Evolutionary conservation across 371 early-diverging fungal species (phyloP).

Genomic region (Rhizopus stolonifer): DNA sequence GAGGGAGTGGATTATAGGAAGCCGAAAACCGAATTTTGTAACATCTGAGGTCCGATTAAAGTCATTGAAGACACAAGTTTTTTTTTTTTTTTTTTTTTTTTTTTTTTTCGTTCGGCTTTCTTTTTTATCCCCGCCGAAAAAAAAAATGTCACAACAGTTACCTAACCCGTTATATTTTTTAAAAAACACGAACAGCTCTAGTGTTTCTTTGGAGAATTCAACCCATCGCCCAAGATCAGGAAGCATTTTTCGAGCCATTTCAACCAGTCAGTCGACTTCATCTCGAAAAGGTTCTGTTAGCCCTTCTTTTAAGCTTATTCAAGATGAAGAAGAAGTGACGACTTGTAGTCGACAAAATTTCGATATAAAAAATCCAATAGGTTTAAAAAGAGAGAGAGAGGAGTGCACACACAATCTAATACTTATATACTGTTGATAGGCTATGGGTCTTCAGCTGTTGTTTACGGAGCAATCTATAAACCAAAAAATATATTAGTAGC

Average conservation of each 20-base stretch:
- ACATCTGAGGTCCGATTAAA: too few relatives aligned
- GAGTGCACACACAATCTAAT: too few relatives aligned
- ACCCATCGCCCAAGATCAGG: constrained; percentile 9
- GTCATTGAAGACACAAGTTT: too few relatives aligned
- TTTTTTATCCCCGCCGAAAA: too few relatives aligned
- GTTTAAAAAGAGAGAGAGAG: too few relatives aligned
- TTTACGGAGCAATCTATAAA: constrained; percentile 77
- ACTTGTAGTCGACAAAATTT: constrained; percentile 28
- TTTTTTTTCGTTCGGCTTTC: too few relatives aligned
- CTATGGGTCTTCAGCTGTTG: constrained; percentile 88
- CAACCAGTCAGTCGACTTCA: neutral
- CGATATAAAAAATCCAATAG: constrained; percentile 28
- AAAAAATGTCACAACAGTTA: constrained; percentile 12
- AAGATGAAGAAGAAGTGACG: neutral
- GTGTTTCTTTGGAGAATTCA: constrained; percentile 10
- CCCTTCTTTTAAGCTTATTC: neutral
- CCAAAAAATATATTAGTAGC: constrained; percentile 73
- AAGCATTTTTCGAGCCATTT: constrained; percentile 17
- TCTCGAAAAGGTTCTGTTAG: neutral
- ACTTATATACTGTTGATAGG: constrained; percentile 48
- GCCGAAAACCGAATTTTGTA: too few relatives aligned
- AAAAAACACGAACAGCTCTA: constrained; percentile 7
- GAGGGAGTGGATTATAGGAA: too few relatives aligned
- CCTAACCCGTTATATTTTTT: constrained; percentile 13
- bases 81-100: neutral